Percentiles rank a stretch among this genome's conserved stretches.
Conservation (phyloP, 2,329 filamentous ascomycete species). For the Fusarium coicis region DNA sequence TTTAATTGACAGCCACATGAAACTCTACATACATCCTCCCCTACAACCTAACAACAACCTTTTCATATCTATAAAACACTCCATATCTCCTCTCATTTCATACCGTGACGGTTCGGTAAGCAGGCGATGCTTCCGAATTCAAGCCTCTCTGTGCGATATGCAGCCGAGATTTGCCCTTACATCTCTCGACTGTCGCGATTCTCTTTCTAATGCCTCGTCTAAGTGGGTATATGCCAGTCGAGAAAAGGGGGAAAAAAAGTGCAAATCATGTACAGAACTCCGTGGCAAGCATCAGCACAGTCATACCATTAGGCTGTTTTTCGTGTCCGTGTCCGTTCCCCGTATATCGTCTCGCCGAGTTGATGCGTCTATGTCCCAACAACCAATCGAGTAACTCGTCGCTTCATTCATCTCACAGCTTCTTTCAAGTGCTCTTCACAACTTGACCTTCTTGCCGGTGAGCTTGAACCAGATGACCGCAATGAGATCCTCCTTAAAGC, state of each 20-base stretch:
- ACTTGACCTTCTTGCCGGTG: slow-evolving; percentile 69
- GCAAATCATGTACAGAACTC: slow-evolving; percentile 36
- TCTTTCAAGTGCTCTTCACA: slow-evolving; percentile 50
- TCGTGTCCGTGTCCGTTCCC: slow-evolving; percentile 23
- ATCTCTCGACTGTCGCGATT: slow-evolving; percentile 3
- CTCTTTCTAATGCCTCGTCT: slow-evolving; percentile 38
- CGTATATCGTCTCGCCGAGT: slow-evolving; percentile 20
- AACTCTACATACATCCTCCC: slow-evolving; percentile 20
- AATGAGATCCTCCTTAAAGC: slow-evolving; percentile 74
- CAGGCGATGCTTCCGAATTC: background rate
- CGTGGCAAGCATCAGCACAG: slow-evolving; percentile 21
- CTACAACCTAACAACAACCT: background rate
- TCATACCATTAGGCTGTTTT: background rate
- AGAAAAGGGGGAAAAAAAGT: background rate
- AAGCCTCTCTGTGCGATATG: slow-evolving; percentile 1
- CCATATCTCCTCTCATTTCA: slow-evolving; percentile 9
- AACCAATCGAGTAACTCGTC: background rate
- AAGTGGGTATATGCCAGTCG: slow-evolving; percentile 38
- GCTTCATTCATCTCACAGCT: background rate
- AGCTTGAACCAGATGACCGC: slow-evolving; percentile 71
- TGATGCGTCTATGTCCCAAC: slow-evolving; percentile 16
- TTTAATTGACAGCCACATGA: slow-evolving; percentile 16
- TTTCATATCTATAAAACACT: slow-evolving; percentile 22
- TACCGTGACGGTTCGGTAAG: background rate
- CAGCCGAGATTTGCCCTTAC: background rate